phyloP scores from a whole-genome alignment of 208 protist species.

The Balamuthia mandrillaris region DNA sequence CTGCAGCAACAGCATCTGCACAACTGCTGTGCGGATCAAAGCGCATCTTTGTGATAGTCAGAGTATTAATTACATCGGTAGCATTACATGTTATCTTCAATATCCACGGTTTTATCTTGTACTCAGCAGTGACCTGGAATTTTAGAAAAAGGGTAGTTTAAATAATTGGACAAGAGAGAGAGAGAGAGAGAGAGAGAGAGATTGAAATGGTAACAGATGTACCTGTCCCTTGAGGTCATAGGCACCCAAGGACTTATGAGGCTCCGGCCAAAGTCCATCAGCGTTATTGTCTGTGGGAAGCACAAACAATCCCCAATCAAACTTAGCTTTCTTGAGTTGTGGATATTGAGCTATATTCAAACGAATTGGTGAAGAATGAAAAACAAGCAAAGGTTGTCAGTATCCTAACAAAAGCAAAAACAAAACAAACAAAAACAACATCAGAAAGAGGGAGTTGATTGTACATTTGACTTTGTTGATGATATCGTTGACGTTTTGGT shows the following conservation, averaged over 20 bases:
- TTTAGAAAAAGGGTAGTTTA: background rate
- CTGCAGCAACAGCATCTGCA: conserved; percentile 21
- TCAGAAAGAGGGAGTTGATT: background rate
- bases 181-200: too few relatives aligned
- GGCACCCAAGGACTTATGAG: background rate
- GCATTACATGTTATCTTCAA: conserved; percentile 41
- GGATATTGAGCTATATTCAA: conserved; percentile 17
- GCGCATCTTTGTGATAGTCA: conserved; percentile 36
- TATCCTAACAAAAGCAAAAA: background rate
- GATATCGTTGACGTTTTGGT: conserved; percentile 16
- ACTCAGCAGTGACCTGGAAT: conserved; percentile 9
- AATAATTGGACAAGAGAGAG: too few relatives aligned
- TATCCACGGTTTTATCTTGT: conserved; percentile 35
- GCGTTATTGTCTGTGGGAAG: conserved; percentile 11
- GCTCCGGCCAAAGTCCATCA: conserved; percentile 29
- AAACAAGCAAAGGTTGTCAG: background rate
- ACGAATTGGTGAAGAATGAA: background rate
- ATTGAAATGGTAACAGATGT: background rate
- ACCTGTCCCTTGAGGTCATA: conserved; percentile 32
- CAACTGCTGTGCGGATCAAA: conserved; percentile 32
- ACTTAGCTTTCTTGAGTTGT: background rate
- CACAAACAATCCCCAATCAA: conserved; percentile 26
- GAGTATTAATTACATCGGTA: conserved; percentile 39
- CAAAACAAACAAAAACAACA: background rate
- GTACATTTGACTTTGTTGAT: conserved; percentile 16